Conservation (phyloP, 345 rosid genomes). For the Gossypium stocksii region DNA sequence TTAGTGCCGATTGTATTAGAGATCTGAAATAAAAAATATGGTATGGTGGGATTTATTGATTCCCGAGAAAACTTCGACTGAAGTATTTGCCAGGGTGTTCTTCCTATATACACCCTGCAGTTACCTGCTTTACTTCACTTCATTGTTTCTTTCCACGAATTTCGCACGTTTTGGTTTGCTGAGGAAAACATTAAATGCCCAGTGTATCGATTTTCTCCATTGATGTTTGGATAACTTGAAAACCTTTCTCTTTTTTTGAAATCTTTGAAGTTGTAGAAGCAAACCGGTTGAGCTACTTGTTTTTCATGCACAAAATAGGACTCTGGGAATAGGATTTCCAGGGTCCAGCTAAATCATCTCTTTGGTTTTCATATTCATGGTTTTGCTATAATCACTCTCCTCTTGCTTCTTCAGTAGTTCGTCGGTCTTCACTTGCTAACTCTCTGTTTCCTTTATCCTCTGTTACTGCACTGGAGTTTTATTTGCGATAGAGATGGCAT, state of each 20-base stretch:
- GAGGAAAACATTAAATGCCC: neutral
- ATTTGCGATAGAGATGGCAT: constrained; percentile 33
- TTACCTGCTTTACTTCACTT: neutral
- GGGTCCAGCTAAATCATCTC: neutral
- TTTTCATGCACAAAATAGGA: neutral
- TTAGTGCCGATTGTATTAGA: neutral
- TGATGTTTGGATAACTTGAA: neutral
- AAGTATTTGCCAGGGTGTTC: constrained; percentile 3
- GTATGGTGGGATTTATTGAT: neutral
- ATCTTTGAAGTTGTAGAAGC: neutral
- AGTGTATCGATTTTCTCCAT: neutral
- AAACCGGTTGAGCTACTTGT: neutral
- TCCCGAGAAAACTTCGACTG: neutral
- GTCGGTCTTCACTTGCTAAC: neutral
- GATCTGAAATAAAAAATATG: constrained; percentile 1
- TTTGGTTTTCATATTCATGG: neutral
- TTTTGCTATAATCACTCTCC: neutral
- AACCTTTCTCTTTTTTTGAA: neutral
- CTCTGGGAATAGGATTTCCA: neutral
- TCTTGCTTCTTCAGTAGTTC: neutral
- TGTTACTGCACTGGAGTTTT: neutral
- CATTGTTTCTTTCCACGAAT: neutral
- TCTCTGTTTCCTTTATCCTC: neutral
- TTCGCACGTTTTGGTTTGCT: neutral
- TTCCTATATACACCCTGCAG: neutral